Percentiles rank a stretch among this genome's conserved stretches.
These are phyloP conservation scores for Puccinia sorghi DNA, from an alignment of 1,284 basidiomycete species.

Conservation along the genomic window DNA sequence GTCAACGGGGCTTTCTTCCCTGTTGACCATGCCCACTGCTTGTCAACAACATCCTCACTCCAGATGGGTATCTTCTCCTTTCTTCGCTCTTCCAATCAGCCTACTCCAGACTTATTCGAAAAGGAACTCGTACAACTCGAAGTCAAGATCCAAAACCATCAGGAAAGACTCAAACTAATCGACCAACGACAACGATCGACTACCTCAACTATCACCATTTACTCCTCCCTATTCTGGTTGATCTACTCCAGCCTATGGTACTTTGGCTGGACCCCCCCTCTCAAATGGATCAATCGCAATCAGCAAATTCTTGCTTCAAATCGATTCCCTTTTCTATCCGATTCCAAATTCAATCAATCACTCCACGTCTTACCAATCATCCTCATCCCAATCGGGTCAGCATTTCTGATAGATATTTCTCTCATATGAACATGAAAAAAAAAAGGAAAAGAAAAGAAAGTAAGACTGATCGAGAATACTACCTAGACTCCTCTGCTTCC, in stretches of 20 bases:
- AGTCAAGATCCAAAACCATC: constrained; percentile 34
- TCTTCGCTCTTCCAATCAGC: background rate
- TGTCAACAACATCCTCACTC: background rate
- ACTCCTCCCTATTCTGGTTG: constrained; percentile 77
- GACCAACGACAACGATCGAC: constrained; percentile 67
- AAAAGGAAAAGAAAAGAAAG: background rate
- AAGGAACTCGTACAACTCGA: constrained; percentile 33
- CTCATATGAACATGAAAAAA: no score
- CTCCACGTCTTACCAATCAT: constrained; percentile 27
- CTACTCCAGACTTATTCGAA: constrained; percentile 27
- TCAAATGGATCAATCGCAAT: constrained; percentile 55
- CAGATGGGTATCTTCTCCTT: constrained; percentile 26
- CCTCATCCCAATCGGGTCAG: constrained; percentile 72
- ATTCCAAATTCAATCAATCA: constrained; percentile 17
- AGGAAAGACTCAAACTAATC: constrained; percentile 17
- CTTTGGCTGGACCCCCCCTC: constrained; percentile 64
- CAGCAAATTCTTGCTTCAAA: constrained; percentile 51
- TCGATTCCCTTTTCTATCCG: constrained; percentile 52
- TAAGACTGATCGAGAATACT: background rate
- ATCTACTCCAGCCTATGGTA: constrained; percentile 82
- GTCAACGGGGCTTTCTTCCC: no score
- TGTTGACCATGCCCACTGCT: background rate
- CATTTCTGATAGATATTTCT: background rate
- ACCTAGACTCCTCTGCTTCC: constrained; percentile 74
- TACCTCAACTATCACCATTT: constrained; percentile 76